A percentile compares a stretch with the other conserved stretches of the same genome.
Conservation (phyloP, 2,329 filamentous ascomycete species). For the Aspergillus unguis region DNA sequence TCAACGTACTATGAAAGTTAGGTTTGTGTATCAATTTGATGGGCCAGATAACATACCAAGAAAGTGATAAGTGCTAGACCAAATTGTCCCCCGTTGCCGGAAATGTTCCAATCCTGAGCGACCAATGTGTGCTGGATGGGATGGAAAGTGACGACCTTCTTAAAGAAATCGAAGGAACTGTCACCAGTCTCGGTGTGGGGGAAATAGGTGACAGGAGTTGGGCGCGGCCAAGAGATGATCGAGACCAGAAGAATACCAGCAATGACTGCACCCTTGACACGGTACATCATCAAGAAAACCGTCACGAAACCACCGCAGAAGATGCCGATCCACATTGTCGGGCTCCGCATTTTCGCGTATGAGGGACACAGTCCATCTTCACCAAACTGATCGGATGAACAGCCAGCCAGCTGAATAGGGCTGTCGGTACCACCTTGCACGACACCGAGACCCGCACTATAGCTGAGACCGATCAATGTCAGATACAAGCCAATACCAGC, state of each 20-base stretch:
- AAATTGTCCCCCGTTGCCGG: constrained; percentile 69
- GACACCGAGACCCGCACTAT: constrained; percentile 76
- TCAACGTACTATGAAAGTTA: constrained; percentile 63
- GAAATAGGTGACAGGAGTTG: constrained; percentile 75
- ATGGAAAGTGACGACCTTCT: constrained; percentile 80
- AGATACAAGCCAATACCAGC: constrained; percentile 84
- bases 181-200: constrained; percentile 68
- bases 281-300: constrained; percentile 76
- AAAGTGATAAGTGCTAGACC: constrained; percentile 83
- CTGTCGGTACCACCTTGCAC: constrained; percentile 66
- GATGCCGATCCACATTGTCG: constrained; percentile 83
- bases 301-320: constrained; percentile 82
- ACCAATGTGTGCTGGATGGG: constrained; percentile 66
- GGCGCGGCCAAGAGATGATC: constrained; percentile 82
- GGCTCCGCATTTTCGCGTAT: constrained; percentile 73
- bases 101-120: constrained; percentile 71
- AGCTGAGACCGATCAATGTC: constrained; percentile 63
- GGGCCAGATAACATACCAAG: constrained; percentile 40
- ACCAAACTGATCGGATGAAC: constrained; percentile 51
- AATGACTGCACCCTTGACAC: constrained; percentile 83
- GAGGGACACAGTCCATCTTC: constrained; percentile 57
- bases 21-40: not conserved
- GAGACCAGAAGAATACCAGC: constrained; percentile 78
- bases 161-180: constrained; percentile 78
- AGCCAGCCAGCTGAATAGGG: constrained; percentile 74